Evolutionary conservation across 2,329 filamentous ascomycete genomes (phyloP).

Genomic region (Cladophialophora bantiana): DNA sequence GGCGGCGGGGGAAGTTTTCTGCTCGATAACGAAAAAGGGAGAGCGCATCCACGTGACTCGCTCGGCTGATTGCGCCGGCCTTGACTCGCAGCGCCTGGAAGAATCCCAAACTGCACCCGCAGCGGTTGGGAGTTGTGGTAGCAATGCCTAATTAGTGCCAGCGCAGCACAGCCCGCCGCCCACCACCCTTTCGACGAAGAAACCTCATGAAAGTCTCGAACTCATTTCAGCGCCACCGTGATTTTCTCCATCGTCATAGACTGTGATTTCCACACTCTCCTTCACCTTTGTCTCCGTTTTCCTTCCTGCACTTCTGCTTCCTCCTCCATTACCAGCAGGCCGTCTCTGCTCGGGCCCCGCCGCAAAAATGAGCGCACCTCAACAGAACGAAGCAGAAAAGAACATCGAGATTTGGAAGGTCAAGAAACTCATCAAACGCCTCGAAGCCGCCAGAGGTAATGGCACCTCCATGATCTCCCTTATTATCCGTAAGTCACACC

Average conservation of each 20-base stretch:
- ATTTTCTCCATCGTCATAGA: slow-evolving; percentile 19
- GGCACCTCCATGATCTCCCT: slow-evolving; percentile 99
- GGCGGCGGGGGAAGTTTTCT: slow-evolving; percentile 18
- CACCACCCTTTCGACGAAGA: background rate
- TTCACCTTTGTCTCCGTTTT: slow-evolving; percentile 8
- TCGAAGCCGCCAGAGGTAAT: slow-evolving; percentile 96
- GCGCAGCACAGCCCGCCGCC: slow-evolving; percentile 12
- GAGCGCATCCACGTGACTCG: background rate
- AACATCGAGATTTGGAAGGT: slow-evolving; percentile 92
- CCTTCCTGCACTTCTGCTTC: slow-evolving; percentile 10
- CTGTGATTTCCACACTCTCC: slow-evolving; percentile 1
- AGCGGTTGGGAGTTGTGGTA: background rate
- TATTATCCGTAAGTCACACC: slow-evolving; percentile 80
- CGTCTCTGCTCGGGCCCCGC: slow-evolving; percentile 29
- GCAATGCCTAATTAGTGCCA: slow-evolving; percentile 6
- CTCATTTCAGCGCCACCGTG: slow-evolving; percentile 31
- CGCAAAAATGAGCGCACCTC: slow-evolving; percentile 79
- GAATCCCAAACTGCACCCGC: background rate
- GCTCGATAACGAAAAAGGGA: background rate
- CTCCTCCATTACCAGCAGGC: slow-evolving; percentile 25
- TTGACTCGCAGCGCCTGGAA: background rate
- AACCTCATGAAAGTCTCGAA: background rate
- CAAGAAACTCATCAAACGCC: slow-evolving; percentile 99
- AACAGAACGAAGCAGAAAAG: slow-evolving; percentile 95
- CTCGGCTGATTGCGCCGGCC: background rate